Conservation (phyloP, 176 grass and related monocot species). For the Zea luxurians region DNA sequence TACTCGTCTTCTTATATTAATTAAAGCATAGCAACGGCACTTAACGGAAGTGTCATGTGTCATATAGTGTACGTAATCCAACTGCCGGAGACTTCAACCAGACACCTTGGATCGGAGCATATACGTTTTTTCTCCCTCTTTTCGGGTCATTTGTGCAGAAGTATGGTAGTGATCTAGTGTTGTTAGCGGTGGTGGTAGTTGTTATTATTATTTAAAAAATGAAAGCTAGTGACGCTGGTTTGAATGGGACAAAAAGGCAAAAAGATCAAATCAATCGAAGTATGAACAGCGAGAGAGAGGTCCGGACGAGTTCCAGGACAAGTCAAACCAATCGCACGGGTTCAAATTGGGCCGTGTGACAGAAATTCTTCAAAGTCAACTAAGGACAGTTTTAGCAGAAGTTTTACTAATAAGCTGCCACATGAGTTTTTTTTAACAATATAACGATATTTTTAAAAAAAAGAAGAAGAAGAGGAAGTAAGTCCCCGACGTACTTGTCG, state of each 20-base stretch:
- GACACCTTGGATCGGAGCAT: neutral
- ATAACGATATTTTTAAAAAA: too few relatives aligned
- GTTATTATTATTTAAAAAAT: neutral
- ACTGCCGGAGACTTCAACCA: neutral
- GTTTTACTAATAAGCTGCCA: too few relatives aligned
- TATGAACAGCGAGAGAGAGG: conserved; percentile 18
- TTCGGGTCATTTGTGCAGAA: neutral
- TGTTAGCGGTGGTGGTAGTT: neutral
- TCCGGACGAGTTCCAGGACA: neutral
- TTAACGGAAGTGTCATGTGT: neutral
- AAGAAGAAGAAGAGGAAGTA: too few relatives aligned
- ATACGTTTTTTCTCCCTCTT: neutral
- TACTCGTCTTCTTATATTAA: too few relatives aligned
- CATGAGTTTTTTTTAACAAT: too few relatives aligned
- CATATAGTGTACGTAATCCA: too few relatives aligned
- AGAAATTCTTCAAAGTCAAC: neutral
- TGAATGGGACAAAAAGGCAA: neutral
- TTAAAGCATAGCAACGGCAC: conserved; percentile 1
- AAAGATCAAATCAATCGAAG: neutral
- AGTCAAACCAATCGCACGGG: conserved; percentile 34
- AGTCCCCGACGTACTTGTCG: too few relatives aligned
- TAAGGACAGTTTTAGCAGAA: too few relatives aligned
- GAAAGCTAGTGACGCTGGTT: neutral
- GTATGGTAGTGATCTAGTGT: neutral
- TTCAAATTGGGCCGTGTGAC: neutral